Evolutionary conservation across 495 filamentous ascomycete species (phyloP).

Genomic region (Xylaria curta): DNA sequence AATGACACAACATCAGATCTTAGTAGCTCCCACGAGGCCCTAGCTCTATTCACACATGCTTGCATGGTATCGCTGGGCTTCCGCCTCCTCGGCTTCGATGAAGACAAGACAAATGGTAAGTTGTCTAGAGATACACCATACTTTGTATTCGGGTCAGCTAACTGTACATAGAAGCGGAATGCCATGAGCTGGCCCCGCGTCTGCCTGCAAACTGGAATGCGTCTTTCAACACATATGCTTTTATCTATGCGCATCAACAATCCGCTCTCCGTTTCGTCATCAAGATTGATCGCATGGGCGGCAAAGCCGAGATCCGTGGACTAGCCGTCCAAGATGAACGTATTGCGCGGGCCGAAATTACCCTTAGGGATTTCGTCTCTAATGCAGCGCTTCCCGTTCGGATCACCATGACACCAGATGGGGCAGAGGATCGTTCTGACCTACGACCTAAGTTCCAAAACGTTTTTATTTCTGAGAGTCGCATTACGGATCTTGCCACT

Average conservation of each 20-base stretch:
- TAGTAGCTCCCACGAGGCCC: conserved; percentile 79
- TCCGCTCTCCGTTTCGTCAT: conserved; percentile 85
- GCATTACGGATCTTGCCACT: conserved; percentile 70
- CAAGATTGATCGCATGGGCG: conserved; percentile 80
- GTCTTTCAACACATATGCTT: conserved; percentile 67
- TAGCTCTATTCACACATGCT: conserved; percentile 85
- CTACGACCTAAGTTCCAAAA: conserved; percentile 59
- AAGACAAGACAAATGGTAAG: conserved; percentile 65
- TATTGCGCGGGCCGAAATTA: conserved; percentile 77
- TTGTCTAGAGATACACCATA: conserved; percentile 5
- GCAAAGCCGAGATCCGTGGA: conserved; percentile 81
- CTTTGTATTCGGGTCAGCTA: background rate
- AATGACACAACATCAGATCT: conserved; percentile 63
- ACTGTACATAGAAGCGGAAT: conserved; percentile 46
- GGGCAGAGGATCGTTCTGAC: conserved; percentile 50
- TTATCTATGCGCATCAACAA: conserved; percentile 90
- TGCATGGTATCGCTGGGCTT: conserved; percentile 84
- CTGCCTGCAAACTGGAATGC: conserved; percentile 83
- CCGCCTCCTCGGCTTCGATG: conserved; percentile 78
- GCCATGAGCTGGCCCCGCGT: conserved; percentile 54
- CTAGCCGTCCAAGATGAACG: conserved; percentile 80
- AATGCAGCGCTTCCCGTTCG: conserved; percentile 54
- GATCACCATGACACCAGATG: conserved; percentile 46
- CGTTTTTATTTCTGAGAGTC: conserved; percentile 73
- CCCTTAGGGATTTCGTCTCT: conserved; percentile 76